phyloP scores from a whole-genome alignment of 1,284 basidiomycete genomes.

The Earliella scabrosa region DNA sequence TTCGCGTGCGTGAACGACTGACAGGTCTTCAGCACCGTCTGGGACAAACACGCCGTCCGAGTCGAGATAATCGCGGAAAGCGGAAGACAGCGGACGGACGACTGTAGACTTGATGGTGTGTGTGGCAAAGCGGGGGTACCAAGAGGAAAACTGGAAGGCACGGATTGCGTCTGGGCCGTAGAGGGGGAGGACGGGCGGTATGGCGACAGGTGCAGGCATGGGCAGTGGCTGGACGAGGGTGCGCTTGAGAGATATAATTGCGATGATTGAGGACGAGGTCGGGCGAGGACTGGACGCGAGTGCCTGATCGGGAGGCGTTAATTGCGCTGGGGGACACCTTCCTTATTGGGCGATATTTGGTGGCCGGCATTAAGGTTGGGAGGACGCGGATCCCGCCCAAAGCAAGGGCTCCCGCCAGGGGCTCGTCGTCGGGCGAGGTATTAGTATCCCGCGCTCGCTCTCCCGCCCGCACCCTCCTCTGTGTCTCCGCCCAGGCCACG shows the following conservation, averaged over 20 bases:
- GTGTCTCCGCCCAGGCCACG: neutral
- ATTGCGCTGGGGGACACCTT: neutral
- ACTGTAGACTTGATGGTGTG: conserved; percentile 81
- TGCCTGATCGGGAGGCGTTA: neutral
- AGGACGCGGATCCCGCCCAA: neutral
- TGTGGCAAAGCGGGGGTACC: conserved; percentile 81
- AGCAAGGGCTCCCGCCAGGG: conserved; percentile 3
- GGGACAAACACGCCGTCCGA: conserved; percentile 84
- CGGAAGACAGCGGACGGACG: conserved; percentile 68
- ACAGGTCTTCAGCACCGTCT: conserved; percentile 80
- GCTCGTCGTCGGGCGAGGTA: neutral
- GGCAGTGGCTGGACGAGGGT: neutral
- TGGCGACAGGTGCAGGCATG: conserved; percentile 33
- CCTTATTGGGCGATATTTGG: neutral
- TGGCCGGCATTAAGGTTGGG: neutral
- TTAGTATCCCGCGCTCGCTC: neutral
- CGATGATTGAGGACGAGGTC: too few species aligned
- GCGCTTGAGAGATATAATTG: too few species aligned
- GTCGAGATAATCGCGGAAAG: conserved; percentile 78
- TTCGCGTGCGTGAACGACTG: conserved; percentile 34
- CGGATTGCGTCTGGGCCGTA: conserved; percentile 60
- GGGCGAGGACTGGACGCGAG: too few species aligned
- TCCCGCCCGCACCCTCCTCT: neutral
- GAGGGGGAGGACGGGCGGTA: conserved; percentile 50
- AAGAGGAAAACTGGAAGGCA: conserved; percentile 84